Evolutionary conservation across 148 eudicot species (phyloP).

Genomic region (Diospyros kaki): DNA sequence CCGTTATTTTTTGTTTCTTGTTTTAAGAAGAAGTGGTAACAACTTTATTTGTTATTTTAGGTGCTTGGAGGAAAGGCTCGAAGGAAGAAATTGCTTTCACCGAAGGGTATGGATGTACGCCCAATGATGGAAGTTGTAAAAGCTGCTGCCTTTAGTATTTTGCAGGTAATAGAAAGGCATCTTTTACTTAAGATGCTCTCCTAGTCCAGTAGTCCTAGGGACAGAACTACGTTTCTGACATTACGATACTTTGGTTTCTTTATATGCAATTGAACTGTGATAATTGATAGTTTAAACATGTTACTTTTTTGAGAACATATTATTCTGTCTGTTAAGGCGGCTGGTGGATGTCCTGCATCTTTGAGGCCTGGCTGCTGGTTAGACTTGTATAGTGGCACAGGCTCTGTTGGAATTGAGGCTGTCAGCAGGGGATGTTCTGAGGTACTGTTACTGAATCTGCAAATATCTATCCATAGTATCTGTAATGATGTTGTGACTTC

Average conservation of each 20-base stretch:
- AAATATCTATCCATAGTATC: not conserved
- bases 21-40: not conserved
- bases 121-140: conserved; percentile 81
- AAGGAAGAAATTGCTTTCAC: conserved; percentile 58
- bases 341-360: conserved; percentile 88
- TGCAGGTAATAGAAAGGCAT: conserved; percentile 52
- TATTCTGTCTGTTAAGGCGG: conserved; percentile 40
- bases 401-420: conserved; percentile 97
- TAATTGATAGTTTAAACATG: not conserved
- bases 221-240: not conserved
- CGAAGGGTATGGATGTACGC: no score
- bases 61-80: conserved; percentile 83
- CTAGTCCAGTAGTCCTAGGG: not conserved
- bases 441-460: conserved; percentile 32
- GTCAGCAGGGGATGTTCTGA: conserved; percentile 89
- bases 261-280: not conserved
- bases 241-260: not conserved
- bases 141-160: conserved; percentile 77
- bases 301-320: not conserved
- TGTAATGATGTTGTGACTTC: not conserved
- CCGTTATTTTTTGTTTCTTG: not conserved
- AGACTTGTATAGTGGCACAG: conserved; percentile 93
- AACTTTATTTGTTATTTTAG: conserved; percentile 31
- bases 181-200: not conserved
- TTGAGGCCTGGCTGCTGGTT: conserved; percentile 91